A percentile compares a stretch with the other conserved stretches of the same genome.
These are phyloP conservation scores for Leccinellum luteum DNA, from an alignment of 768 basidiomycete species.

Conservation along the genomic window DNA sequence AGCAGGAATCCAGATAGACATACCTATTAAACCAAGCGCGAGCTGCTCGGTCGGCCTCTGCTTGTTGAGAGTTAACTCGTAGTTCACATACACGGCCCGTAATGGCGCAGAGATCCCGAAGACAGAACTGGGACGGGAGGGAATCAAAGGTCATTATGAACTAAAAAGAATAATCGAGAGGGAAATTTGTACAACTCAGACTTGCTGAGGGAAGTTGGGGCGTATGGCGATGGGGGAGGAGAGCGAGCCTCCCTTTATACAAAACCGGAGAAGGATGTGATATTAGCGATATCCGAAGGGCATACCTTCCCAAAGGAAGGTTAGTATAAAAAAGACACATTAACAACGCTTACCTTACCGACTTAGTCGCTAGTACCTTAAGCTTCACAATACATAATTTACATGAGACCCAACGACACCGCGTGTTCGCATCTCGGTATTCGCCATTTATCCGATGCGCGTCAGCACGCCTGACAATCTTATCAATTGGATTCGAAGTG, in stretches of 20 bases:
- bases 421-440: constrained; percentile 22
- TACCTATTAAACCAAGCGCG: constrained; percentile 36
- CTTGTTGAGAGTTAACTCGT: constrained; percentile 32
- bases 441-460: constrained; percentile 12
- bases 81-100: constrained; percentile 37
- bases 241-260: constrained; percentile 23
- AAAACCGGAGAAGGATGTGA: constrained; percentile 19
- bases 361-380: constrained; percentile 28
- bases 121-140: constrained; percentile 36
- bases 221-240: constrained; percentile 6
- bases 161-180: constrained; percentile 13
- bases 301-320: constrained; percentile 21
- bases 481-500: constrained; percentile 7
- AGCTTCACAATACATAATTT: constrained; percentile 29
- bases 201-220: constrained; percentile 22
- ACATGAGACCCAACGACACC: constrained; percentile 32
- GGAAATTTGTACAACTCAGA: constrained; percentile 24
- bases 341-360: constrained; percentile 29
- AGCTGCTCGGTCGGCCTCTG: constrained; percentile 32
- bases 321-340: constrained; percentile 26
- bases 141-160: constrained; percentile 30
- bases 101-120: constrained; percentile 35
- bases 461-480: not conserved
- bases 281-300: constrained; percentile 19
- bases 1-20: not conserved